Evolutionary conservation across 805 yeast species (phyloP), one percentile per base, ranked within the genome.

Genomic region (Zygotorulaspora danielsina): DNA sequence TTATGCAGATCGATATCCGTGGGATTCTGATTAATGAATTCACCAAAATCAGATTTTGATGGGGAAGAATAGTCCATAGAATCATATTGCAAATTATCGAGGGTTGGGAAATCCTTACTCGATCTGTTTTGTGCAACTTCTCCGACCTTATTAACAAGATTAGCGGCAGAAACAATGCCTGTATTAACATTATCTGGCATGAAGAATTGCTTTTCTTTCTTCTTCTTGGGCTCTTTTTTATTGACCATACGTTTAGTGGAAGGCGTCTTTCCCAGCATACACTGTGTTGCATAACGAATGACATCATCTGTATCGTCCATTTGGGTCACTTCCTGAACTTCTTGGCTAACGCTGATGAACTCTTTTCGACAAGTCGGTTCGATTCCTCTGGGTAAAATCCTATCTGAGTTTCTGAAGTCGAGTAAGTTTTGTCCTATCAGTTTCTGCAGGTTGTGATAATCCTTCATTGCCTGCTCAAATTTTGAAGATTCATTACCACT

Each of bases 401-500:
- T 64, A 45, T 77, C 83, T 20, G 79, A 76, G 7, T 63, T 62
- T 22, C 65, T 66, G 49, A 75, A 70, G 4, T 61, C 63, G 27
- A 69, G 50, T 16, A 63, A 69, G 17, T 74, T 73, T 25, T 65
- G 66, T 57, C 72, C 71, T 22, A 87, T 81, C 45, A 77, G 78
- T 36, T 72, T 72, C 53, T 93, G 97, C 30, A 93, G 78, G 55
- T 73, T 75, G 42, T 76, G 76, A 59, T 93, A 90, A 19, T 88
- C 93, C 19, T 73, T 81, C 83, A 86, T 78, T 0, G 97, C 89
- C 49, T 80, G 76, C 32, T 83, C 84, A 57, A 86, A 85, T 55
- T 90, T 94, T 5, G 64, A 54, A 39, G 81, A 76, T 61, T 93
- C 99, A 47, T 78, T 78, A 9, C 82, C 74, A 6, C 96, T 76